phyloP scores from a whole-genome alignment of 202 grass and related monocot genomes.

The Dendrocalamus latiflorus region DNA sequence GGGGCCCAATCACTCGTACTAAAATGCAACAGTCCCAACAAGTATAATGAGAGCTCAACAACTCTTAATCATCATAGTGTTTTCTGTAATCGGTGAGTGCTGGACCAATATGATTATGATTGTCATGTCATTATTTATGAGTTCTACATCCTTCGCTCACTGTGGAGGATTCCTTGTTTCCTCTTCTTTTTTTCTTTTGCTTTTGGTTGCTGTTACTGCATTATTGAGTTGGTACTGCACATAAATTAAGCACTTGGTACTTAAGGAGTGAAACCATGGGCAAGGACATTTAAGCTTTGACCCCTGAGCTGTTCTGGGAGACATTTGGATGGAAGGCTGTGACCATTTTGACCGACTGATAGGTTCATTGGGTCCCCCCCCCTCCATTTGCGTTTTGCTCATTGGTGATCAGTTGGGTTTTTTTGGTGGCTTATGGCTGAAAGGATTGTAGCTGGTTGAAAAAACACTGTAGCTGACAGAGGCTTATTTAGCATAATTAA shows the following conservation, averaged over 20 bases:
- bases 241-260: slow-evolving; percentile 11
- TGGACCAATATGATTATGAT: slow-evolving; percentile 42
- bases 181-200: not conserved
- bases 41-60: slow-evolving; percentile 38
- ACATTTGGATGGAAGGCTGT: not conserved
- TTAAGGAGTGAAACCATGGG: slow-evolving; percentile 16
- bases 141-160: not conserved
- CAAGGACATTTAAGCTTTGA: slow-evolving; percentile 11
- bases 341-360: not conserved
- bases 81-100: slow-evolving; percentile 29
- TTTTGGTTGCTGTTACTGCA: slow-evolving; percentile 36
- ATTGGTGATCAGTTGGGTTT: too few relatives aligned
- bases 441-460: too few relatives aligned
- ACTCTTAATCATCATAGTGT: slow-evolving; percentile 40
- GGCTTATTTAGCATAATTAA: too few relatives aligned
- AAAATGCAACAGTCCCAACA: slow-evolving; percentile 10
- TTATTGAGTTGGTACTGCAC: slow-evolving; percentile 1
- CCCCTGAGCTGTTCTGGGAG: slow-evolving; percentile 9
- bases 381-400: not conserved
- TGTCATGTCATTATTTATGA: slow-evolving; percentile 36
- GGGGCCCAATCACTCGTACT: slow-evolving; percentile 5
- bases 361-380: not conserved
- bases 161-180: slow-evolving; percentile 1
- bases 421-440: too few relatives aligned
- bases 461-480: too few relatives aligned